Evolutionary conservation across 352 stramenopile genomes (phyloP).

Genomic region (Aphanomyces euteiches): DNA sequence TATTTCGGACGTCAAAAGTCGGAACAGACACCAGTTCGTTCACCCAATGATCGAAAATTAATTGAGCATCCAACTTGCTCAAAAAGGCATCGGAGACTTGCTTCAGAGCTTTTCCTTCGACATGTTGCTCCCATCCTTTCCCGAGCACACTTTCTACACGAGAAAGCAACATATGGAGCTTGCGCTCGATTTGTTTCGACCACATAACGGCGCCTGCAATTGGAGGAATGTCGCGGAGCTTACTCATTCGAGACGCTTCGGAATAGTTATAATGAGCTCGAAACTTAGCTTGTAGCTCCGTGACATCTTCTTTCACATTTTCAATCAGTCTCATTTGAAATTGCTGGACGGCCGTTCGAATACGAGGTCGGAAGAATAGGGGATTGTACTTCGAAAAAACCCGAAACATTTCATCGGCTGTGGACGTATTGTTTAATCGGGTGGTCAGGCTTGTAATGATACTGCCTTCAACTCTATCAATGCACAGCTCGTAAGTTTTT

Average conservation of each 20-base stretch:
- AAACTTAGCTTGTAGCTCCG: slow-evolving; percentile 95
- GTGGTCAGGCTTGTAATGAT: slow-evolving; percentile 89
- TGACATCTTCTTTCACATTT: slow-evolving; percentile 96
- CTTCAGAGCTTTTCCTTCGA: slow-evolving; percentile 96
- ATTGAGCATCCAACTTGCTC: slow-evolving; percentile 78
- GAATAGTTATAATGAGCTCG: slow-evolving; percentile 95
- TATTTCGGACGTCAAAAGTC: slow-evolving; percentile 90
- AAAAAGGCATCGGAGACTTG: slow-evolving; percentile 83
- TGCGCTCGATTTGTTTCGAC: slow-evolving; percentile 99
- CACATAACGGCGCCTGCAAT: slow-evolving; percentile 98
- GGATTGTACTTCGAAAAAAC: slow-evolving; percentile 98
- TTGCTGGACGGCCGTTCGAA: slow-evolving; percentile 95
- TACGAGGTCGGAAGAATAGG: slow-evolving; percentile 94
- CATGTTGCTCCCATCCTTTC: slow-evolving; percentile 95
- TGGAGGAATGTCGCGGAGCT: slow-evolving; percentile 95
- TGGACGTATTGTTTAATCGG: slow-evolving; percentile 80
- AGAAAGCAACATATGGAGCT: slow-evolving; percentile 95
- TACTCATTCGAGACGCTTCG: slow-evolving; percentile 90
- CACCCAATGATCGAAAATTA: slow-evolving; percentile 96
- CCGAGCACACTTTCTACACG: slow-evolving; percentile 97
- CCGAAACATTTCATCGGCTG: slow-evolving; percentile 94
- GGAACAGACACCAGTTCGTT: slow-evolving; percentile 86
- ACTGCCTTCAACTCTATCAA: slow-evolving; percentile 90
- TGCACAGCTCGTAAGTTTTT: slow-evolving; percentile 87
- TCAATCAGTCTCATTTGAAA: slow-evolving; percentile 99